phyloP scores from a whole-genome alignment of 768 basidiomycete species.

The Pleurotus ostreatus region DNA sequence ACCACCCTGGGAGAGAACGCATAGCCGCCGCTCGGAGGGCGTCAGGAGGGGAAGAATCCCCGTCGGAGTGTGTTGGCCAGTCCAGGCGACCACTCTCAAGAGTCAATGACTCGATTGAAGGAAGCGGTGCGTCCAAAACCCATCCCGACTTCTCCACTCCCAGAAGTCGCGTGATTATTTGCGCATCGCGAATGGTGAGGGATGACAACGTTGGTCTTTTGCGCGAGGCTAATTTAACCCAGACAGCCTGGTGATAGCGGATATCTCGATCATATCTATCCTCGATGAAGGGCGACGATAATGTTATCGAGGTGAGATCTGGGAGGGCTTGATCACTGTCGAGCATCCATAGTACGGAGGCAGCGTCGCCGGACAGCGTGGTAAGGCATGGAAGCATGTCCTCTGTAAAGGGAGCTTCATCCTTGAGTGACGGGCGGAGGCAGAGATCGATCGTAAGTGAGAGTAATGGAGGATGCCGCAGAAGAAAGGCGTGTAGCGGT shows the following conservation, averaged over 20 bases:
- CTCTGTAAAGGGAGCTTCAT: neutral
- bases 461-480: neutral
- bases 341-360: neutral
- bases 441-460: neutral
- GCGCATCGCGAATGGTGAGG: neutral
- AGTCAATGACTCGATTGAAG: neutral
- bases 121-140: neutral
- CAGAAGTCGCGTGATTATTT: neutral
- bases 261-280: neutral
- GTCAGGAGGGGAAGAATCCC: neutral
- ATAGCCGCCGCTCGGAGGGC: neutral
- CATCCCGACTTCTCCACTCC: neutral
- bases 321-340: neutral
- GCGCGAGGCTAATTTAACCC: neutral
- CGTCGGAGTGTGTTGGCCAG: neutral
- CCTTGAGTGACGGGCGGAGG: neutral
- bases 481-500: neutral
- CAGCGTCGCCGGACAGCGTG: neutral
- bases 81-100: neutral
- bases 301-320: neutral
- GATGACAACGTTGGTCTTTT: neutral
- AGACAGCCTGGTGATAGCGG: neutral
- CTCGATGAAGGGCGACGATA: too few species aligned
- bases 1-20: neutral
- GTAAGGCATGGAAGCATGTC: neutral